These are phyloP conservation scores for Chytridiales sp. DNA, from an alignment of 371 early-diverging fungal genomes.

Conservation along the genomic window DNA sequence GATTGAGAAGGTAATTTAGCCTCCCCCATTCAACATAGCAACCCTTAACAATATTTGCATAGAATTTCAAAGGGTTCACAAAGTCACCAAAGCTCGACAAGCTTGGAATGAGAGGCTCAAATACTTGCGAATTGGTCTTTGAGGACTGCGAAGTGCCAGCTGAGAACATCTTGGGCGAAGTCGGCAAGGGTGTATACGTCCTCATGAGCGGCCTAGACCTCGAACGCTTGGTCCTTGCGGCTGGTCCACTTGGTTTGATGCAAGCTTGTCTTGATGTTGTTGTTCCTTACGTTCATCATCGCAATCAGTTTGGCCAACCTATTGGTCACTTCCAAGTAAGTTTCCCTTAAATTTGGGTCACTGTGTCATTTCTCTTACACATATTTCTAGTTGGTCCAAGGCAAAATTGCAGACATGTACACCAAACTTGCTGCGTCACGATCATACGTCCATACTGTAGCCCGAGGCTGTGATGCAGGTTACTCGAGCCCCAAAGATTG, in stretches of 20 bases:
- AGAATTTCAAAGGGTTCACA: constrained; percentile 85
- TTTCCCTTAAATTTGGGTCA: neutral
- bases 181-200: constrained; percentile 93
- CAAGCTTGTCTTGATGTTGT: constrained; percentile 83
- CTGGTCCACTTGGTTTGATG: constrained; percentile 95
- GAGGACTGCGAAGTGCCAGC: constrained; percentile 90
- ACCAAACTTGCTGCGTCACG: constrained; percentile 90
- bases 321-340: constrained; percentile 87
- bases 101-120: constrained; percentile 96
- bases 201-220: constrained; percentile 94
- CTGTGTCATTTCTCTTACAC: neutral
- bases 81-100: constrained; percentile 91
- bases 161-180: constrained; percentile 87
- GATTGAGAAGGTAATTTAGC: constrained; percentile 70
- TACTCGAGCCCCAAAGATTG: constrained; percentile 80
- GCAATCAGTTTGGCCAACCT: constrained; percentile 83
- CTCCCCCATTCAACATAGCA: neutral
- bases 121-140: constrained; percentile 94
- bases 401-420: constrained; percentile 96
- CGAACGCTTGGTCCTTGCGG: constrained; percentile 90
- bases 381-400: constrained; percentile 72
- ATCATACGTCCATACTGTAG: constrained; percentile 91
- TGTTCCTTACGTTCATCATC: constrained; percentile 84
- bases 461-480: constrained; percentile 82
- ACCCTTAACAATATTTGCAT: neutral